Conservation (phyloP, 192 early-diverging fungal genomes). For the Phycomyces blakesleeanus region DNA sequence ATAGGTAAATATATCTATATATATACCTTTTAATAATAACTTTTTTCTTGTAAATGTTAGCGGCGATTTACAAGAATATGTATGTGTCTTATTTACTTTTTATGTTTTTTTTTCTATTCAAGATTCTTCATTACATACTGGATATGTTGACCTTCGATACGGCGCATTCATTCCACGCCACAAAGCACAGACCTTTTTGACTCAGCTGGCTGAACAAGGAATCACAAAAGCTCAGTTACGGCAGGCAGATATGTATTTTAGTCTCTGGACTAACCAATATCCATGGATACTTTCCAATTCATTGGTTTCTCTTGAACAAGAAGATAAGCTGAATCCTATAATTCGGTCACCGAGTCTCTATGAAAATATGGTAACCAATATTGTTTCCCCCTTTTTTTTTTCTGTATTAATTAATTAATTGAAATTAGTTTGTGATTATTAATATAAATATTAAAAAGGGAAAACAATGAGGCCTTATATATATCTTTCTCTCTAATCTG, state of each 20-base stretch:
- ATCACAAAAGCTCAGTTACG: constrained; percentile 38
- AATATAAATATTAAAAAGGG: too few relatives aligned
- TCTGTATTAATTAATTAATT: too few relatives aligned
- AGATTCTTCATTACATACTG: constrained; percentile 39
- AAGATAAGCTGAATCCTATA: neutral
- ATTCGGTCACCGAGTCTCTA: neutral
- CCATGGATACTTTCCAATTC: constrained; percentile 52
- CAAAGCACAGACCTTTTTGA: constrained; percentile 45
- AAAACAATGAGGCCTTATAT: too few relatives aligned
- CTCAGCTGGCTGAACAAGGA: constrained; percentile 38
- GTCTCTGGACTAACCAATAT: constrained; percentile 55
- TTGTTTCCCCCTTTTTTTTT: too few relatives aligned
- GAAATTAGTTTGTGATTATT: too few relatives aligned
- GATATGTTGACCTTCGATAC: constrained; percentile 52
- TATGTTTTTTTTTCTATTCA: constrained; percentile 15
- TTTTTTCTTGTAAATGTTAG: too few relatives aligned
- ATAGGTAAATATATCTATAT: too few relatives aligned
- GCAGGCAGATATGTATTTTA: constrained; percentile 52
- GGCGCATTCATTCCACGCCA: constrained; percentile 45
- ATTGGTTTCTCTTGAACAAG: constrained; percentile 40
- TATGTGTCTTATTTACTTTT: too few relatives aligned
- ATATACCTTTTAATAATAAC: too few relatives aligned
- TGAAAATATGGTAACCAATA: neutral
- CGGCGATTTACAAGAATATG: too few relatives aligned
- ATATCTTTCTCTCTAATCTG: too few relatives aligned